Conservation (phyloP, 192 early-diverging fungal species). For the Gamsiella multidivaricata region DNA sequence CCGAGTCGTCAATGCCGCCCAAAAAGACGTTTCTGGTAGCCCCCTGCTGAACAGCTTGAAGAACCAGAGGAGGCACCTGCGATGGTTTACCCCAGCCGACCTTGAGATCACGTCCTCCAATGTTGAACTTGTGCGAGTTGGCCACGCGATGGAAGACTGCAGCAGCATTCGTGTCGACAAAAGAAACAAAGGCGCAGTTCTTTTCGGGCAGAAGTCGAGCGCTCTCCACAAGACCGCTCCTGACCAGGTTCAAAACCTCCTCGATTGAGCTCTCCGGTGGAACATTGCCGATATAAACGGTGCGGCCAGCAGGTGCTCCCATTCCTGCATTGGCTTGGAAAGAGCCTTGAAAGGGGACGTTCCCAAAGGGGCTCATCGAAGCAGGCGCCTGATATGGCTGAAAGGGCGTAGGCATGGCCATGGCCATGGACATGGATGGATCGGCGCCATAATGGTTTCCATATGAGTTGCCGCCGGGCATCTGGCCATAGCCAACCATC, state of each 20-base stretch:
- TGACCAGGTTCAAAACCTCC: conserved; percentile 78
- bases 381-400: conserved; percentile 38
- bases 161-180: conserved; percentile 76
- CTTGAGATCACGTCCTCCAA: conserved; percentile 72
- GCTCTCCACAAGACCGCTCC: conserved; percentile 75
- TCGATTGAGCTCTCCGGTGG: conserved; percentile 65
- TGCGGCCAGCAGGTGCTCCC: conserved; percentile 62
- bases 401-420: conserved; percentile 36
- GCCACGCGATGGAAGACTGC: conserved; percentile 68
- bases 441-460: conserved; percentile 44
- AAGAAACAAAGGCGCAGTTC: conserved; percentile 85
- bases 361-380: conserved; percentile 16
- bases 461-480: conserved; percentile 23
- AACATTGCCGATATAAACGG: conserved; percentile 87
- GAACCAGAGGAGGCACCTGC: conserved; percentile 59
- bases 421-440: too few species aligned
- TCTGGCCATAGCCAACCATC: conserved; percentile 56
- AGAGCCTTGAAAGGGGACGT: conserved; percentile 42
- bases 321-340: conserved; percentile 45
- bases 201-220: conserved; percentile 80
- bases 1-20: conserved; percentile 72
- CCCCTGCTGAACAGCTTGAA: conserved; percentile 67
- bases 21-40: conserved; percentile 88
- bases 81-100: conserved; percentile 85
- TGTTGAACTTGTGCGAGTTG: conserved; percentile 55